phyloP scores from a whole-genome alignment of 225 moss, liverwort and hornwort species.

The Polytrichum formosum region DNA sequence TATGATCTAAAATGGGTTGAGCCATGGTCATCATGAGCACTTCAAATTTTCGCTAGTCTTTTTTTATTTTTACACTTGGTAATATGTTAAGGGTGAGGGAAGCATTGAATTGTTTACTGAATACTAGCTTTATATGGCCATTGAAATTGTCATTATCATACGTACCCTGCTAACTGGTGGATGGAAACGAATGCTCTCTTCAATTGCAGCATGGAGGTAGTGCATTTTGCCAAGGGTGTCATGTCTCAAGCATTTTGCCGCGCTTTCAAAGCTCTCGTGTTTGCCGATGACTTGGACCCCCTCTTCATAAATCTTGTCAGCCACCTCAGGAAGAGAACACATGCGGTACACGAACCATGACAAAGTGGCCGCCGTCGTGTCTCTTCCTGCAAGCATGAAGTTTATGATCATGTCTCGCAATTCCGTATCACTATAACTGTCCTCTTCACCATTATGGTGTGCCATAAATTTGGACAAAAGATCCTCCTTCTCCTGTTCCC shows the following conservation, averaged over 20 bases:
- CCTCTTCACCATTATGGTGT: constrained; percentile 18
- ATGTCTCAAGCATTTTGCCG: constrained; percentile 52
- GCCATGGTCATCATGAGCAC: no score
- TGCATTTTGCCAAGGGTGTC: constrained; percentile 58
- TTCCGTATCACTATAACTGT: constrained; percentile 46
- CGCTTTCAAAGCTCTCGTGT: constrained; percentile 31
- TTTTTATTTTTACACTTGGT: no score
- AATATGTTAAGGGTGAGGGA: no score
- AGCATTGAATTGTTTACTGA: no score
- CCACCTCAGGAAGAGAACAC: constrained; percentile 54
- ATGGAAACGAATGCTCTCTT: constrained; percentile 69
- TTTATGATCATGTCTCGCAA: constrained; percentile 69
- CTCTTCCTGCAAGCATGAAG: constrained; percentile 86
- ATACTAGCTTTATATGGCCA: no score
- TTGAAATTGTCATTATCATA: neutral
- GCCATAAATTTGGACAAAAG: constrained; percentile 78
- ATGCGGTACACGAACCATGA: constrained; percentile 71
- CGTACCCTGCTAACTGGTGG: constrained; percentile 72
- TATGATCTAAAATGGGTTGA: no score
- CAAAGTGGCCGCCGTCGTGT: constrained; percentile 76
- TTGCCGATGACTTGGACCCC: constrained; percentile 37
- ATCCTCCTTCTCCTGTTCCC: constrained; percentile 48
- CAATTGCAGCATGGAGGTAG: constrained; percentile 74
- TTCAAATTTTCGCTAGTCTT: no score
- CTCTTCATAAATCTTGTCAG: constrained; percentile 62